A percentile compares a stretch with the other conserved stretches of the same genome.
These are phyloP conservation scores for Lotus japonicus DNA, from an alignment of 306 rosid genomes.

Conservation along the genomic window DNA sequence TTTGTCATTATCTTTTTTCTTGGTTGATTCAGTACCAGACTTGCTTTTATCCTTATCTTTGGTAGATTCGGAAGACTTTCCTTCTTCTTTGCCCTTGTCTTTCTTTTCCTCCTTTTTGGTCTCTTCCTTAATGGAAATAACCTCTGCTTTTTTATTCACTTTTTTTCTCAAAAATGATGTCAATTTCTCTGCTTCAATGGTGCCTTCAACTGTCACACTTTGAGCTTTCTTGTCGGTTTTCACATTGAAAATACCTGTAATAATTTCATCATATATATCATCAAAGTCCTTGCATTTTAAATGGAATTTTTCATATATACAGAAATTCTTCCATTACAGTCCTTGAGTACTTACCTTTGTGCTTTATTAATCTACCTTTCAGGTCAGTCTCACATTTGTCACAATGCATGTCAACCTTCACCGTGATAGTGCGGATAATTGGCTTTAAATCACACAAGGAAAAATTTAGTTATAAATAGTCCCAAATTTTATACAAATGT, in stretches of 20 bases:
- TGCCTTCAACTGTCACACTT: conserved; percentile 58
- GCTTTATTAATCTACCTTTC: conserved; percentile 42
- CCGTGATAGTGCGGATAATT: conserved; percentile 40
- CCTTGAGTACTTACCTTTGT: conserved; percentile 44
- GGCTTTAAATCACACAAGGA: conserved; percentile 31
- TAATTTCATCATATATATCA: not conserved
- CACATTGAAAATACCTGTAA: conserved; percentile 58
- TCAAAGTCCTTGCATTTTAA: not conserved
- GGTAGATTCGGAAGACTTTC: not conserved
- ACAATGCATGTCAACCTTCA: conserved; percentile 79
- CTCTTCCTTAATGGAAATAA: conserved; percentile 33
- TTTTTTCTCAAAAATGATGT: conserved; percentile 42
- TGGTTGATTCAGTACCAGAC: not conserved
- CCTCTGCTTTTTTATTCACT: conserved; percentile 59
- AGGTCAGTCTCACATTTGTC: conserved; percentile 76
- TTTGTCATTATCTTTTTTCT: not conserved
- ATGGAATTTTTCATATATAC: not conserved
- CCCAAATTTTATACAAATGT: not conserved
- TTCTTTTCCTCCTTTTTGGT: conserved; percentile 30
- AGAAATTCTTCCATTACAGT: no score
- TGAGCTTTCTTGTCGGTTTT: conserved; percentile 60
- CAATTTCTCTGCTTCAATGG: conserved; percentile 58
- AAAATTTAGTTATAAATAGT: not conserved
- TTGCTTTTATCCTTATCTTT: conserved; percentile 11
- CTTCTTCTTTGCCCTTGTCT: conserved; percentile 21